Evolutionary conservation across 2,329 filamentous ascomycete genomes (phyloP).

Genomic region (Fusarium sororula): DNA sequence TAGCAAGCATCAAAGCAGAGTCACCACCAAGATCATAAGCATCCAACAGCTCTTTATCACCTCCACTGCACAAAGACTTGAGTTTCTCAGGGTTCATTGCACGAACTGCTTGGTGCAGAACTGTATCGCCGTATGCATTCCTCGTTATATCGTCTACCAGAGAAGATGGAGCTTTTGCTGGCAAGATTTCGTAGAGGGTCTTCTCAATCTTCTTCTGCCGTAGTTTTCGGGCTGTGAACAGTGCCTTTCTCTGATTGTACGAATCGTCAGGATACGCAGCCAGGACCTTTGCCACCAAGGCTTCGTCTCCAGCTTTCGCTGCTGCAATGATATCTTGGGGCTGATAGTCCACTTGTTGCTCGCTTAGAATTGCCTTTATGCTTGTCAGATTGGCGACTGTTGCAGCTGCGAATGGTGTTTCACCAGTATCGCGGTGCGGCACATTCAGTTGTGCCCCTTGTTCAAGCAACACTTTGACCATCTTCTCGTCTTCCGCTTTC

Average conservation of each 20-base stretch:
- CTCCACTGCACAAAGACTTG: accelerated
- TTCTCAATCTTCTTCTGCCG: neutral
- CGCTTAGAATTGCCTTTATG: neutral
- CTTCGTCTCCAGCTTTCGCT: neutral
- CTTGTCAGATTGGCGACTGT: neutral
- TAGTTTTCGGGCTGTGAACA: accelerated
- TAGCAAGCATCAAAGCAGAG: neutral
- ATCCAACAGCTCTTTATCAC: neutral
- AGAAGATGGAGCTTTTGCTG: accelerated
- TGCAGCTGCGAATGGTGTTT: neutral
- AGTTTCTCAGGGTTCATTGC: neutral
- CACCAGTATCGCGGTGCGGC: accelerated
- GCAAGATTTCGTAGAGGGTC: accelerated
- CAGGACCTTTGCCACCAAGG: accelerated
- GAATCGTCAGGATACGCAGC: neutral
- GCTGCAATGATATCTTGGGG: neutral
- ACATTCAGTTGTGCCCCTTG: neutral
- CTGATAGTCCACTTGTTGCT: accelerated
- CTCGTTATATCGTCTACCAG: neutral
- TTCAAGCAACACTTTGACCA: neutral
- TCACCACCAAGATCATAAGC: neutral
- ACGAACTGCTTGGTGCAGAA: neutral
- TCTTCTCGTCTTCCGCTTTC: neutral
- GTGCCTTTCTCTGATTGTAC: neutral
- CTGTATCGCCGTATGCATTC: neutral